phyloP scores from a whole-genome alignment of 148 eudicot species.

The Nyssa sinensis region DNA sequence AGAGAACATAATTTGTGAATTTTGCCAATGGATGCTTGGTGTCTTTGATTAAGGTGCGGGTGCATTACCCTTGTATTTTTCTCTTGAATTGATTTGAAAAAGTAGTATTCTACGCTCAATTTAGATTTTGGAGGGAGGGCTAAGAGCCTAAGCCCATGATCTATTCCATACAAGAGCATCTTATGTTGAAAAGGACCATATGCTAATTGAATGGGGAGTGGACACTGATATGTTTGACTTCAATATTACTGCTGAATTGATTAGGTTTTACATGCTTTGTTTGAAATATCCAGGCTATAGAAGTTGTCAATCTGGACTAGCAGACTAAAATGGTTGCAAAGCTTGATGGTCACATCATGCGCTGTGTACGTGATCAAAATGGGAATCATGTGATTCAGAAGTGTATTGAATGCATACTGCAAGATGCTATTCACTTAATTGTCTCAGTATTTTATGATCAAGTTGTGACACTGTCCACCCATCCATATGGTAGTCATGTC shows the following conservation, averaged over 20 bases:
- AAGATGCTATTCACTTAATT: conserved; percentile 67
- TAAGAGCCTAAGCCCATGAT: neutral
- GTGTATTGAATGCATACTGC: conserved; percentile 88
- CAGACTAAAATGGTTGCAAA: conserved; percentile 75
- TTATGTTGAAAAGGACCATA: neutral
- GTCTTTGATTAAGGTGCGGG: neutral
- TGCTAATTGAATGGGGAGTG: neutral
- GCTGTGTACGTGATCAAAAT: conserved; percentile 93
- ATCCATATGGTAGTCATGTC: conserved; percentile 96
- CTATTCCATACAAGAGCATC: neutral
- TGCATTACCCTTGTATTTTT: neutral
- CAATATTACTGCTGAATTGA: neutral
- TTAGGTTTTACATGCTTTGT: neutral
- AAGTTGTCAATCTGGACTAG: conserved; percentile 82
- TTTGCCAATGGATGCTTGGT: neutral
- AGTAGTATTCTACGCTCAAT: neutral
- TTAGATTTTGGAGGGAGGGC: neutral
- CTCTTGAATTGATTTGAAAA: neutral
- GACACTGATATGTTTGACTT: neutral
- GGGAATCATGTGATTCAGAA: conserved; percentile 94
- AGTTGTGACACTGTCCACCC: conserved; percentile 77
- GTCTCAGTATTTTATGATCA: conserved; percentile 77
- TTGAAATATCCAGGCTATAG: conserved; percentile 59
- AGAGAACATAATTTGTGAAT: neutral
- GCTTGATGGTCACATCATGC: conserved; percentile 83